Conservation (phyloP, 2,329 filamentous ascomycete genomes). For the Monilinia aucupariae region DNA sequence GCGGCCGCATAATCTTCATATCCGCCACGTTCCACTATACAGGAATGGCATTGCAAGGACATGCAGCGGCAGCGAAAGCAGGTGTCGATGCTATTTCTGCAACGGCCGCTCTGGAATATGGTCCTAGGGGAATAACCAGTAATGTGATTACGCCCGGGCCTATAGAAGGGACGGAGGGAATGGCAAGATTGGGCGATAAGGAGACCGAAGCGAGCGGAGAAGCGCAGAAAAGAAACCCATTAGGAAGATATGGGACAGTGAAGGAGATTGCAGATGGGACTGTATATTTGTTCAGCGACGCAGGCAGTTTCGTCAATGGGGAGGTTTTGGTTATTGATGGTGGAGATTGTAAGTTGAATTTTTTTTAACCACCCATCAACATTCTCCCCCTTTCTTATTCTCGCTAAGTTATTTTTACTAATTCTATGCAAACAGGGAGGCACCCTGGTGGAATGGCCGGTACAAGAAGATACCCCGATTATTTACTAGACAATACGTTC, state of each 20-base stretch:
- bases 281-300: constrained; percentile 79
- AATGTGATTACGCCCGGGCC: constrained; percentile 85
- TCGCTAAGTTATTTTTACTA: neutral
- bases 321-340: constrained; percentile 72
- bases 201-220: constrained; percentile 24
- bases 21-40: constrained; percentile 90
- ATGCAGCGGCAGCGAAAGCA: constrained; percentile 89
- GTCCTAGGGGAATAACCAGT: constrained; percentile 76
- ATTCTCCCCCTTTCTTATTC: neutral
- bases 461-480: constrained; percentile 30
- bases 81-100: constrained; percentile 80
- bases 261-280: constrained; percentile 92
- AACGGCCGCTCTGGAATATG: constrained; percentile 80
- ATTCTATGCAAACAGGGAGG: constrained; percentile 19
- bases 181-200: constrained; percentile 51
- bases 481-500: constrained; percentile 28
- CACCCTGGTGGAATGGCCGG: constrained; percentile 23
- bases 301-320: constrained; percentile 81
- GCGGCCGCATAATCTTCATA: constrained; percentile 83
- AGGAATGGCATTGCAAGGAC: constrained; percentile 76
- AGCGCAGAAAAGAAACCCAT: constrained; percentile 51
- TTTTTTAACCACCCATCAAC: neutral
- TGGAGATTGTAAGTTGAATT: constrained; percentile 23
- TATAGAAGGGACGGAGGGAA: constrained; percentile 74
- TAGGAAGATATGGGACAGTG: constrained; percentile 70